These are phyloP conservation scores for Halophytophthora polymorphica DNA, from an alignment of 352 stramenopile genomes.

Conservation along the genomic window DNA sequence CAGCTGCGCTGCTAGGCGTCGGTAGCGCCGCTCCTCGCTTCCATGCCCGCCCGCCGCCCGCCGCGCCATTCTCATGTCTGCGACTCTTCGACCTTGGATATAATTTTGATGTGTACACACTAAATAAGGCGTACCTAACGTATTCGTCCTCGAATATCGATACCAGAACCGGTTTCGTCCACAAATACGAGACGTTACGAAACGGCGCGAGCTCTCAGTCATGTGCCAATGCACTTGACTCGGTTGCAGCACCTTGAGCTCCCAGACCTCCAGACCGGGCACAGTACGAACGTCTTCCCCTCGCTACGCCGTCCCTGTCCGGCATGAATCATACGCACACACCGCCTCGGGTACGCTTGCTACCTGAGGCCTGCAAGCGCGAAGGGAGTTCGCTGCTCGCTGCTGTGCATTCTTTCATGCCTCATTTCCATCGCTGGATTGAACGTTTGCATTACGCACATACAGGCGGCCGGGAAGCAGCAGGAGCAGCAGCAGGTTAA, in stretches of 20 bases:
- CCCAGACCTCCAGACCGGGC: no score
- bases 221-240: no score
- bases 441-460: not conserved
- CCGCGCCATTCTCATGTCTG: constrained; percentile 8
- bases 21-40: constrained; percentile 30
- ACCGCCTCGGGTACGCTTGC: constrained; percentile 24
- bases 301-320: not conserved
- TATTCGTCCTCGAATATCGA: no score
- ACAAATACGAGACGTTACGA: no score
- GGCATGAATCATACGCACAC: constrained; percentile 25
- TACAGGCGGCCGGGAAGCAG: constrained; percentile 43
- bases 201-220: no score
- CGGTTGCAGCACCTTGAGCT: no score
- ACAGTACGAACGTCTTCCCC: no score
- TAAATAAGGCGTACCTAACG: not conserved
- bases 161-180: no score
- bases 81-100: constrained; percentile 20
- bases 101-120: not conserved
- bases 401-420: not conserved
- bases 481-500: constrained; percentile 39
- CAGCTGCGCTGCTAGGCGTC: constrained; percentile 47
- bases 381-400: no score
- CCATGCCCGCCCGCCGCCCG: constrained; percentile 3
- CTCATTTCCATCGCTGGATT: not conserved
- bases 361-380: not conserved